These are phyloP conservation scores for Rusavskia elegans DNA, from an alignment of 495 filamentous ascomycete genomes.

Conservation along the genomic window DNA sequence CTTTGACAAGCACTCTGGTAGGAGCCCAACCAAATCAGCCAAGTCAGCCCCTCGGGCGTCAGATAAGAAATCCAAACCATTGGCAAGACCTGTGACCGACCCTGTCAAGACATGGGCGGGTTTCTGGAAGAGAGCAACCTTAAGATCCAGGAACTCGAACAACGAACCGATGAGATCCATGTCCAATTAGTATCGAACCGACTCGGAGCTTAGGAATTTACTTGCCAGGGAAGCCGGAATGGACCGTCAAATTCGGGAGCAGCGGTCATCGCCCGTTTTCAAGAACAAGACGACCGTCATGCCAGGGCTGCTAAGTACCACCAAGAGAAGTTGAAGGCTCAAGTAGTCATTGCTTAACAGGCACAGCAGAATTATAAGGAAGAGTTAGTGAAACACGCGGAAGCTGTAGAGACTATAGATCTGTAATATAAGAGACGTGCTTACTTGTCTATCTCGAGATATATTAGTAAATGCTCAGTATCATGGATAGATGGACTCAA, in stretches of 20 bases:
- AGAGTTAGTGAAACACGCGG: constrained; percentile 85
- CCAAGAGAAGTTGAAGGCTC: constrained; percentile 78
- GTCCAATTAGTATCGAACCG: constrained; percentile 64
- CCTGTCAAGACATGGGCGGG: constrained; percentile 66
- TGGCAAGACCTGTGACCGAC: constrained; percentile 69
- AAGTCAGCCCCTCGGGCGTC: too few species aligned
- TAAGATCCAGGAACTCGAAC: constrained; percentile 61
- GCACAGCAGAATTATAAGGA: constrained; percentile 91
- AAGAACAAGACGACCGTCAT: constrained; percentile 71
- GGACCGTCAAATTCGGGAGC: constrained; percentile 57
- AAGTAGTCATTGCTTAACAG: constrained; percentile 81
- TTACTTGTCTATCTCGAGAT: too few species aligned
- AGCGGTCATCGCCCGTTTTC: constrained; percentile 61
- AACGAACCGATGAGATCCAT: constrained; percentile 65
- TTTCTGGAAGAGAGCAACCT: constrained; percentile 56
- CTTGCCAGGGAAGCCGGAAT: constrained; percentile 63
- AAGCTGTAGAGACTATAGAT: constrained; percentile 73
- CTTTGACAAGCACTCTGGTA: too few species aligned
- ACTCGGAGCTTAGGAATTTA: constrained; percentile 58
- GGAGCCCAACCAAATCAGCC: too few species aligned
- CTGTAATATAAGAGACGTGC: too few species aligned
- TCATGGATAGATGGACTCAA: too few species aligned
- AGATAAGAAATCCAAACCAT: constrained; percentile 67
- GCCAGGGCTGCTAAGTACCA: constrained; percentile 58
- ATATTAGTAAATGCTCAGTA: too few species aligned